Evolutionary conservation across 177 flowering plant genomes (phyloP).

Genomic region (Telopea speciosissima): DNA sequence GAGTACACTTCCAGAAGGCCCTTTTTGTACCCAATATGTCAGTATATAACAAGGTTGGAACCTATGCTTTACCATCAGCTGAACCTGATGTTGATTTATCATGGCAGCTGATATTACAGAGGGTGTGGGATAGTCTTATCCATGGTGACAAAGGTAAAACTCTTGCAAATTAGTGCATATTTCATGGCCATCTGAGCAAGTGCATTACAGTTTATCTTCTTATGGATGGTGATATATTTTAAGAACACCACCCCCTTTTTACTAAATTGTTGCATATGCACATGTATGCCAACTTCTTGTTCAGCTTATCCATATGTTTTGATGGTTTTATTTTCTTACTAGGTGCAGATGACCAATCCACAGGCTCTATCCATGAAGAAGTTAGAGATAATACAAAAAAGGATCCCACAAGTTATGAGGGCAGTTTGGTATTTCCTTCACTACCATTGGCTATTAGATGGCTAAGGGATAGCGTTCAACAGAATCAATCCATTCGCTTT

Average conservation of each 20-base stretch:
- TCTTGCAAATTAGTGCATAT: background rate
- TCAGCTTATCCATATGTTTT: background rate
- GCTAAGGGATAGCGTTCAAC: slow-evolving; percentile 60
- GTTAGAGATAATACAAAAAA: slow-evolving; percentile 30
- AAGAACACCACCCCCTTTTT: background rate
- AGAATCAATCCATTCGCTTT: slow-evolving; percentile 54
- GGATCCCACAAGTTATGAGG: slow-evolving; percentile 30
- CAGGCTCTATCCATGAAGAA: slow-evolving; percentile 32
- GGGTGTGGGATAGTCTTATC: slow-evolving; percentile 68
- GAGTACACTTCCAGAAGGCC: slow-evolving; percentile 83
- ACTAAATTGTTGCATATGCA: background rate
- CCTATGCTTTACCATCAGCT: slow-evolving; percentile 34
- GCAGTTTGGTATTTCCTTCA: slow-evolving; percentile 68
- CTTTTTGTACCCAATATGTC: slow-evolving; percentile 83
- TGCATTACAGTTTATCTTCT: background rate
- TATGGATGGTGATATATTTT: background rate
- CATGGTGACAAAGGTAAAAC: slow-evolving; percentile 46
- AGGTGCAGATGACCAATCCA: slow-evolving; percentile 33
- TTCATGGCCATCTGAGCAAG: slow-evolving; percentile 1
- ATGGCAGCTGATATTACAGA: slow-evolving; percentile 79
- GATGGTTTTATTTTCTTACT: background rate
- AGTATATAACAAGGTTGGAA: slow-evolving; percentile 65
- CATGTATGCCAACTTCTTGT: background rate
- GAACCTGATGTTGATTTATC: slow-evolving; percentile 71
- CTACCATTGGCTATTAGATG: slow-evolving; percentile 80